These are phyloP conservation scores for Opeltia flavorubescens DNA, from an alignment of 495 filamentous ascomycete species.

Conservation along the genomic window DNA sequence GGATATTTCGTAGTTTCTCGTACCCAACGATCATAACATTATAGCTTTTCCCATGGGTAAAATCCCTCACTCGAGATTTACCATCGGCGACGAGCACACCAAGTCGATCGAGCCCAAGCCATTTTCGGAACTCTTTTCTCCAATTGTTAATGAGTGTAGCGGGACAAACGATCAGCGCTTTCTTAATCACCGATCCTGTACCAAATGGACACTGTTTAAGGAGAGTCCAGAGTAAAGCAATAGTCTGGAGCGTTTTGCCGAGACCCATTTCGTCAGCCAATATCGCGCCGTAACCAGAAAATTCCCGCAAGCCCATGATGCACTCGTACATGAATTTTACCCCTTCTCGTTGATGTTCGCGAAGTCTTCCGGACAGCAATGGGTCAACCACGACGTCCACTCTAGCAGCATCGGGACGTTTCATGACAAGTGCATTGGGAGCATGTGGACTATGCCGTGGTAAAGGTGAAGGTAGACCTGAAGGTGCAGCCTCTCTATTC, in stretches of 20 bases:
- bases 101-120: conserved; percentile 65
- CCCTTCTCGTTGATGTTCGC: conserved; percentile 64
- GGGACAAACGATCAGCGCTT: conserved; percentile 70
- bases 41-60: conserved; percentile 62
- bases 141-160: conserved; percentile 71
- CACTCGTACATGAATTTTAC: conserved; percentile 73
- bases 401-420: conserved; percentile 50
- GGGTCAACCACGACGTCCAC: conserved; percentile 78
- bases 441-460: conserved; percentile 55
- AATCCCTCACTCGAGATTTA: conserved; percentile 53
- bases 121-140: conserved; percentile 67
- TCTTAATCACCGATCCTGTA: conserved; percentile 49
- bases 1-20: conserved; percentile 58
- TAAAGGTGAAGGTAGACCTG: conserved; percentile 27
- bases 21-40: conserved; percentile 75
- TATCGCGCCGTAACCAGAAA: conserved; percentile 61
- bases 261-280: conserved; percentile 76
- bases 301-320: conserved; percentile 64
- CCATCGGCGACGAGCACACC: conserved; percentile 63
- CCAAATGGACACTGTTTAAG: conserved; percentile 68
- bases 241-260: conserved; percentile 70
- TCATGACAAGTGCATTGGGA: conserved; percentile 56
- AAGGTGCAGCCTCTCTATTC: conserved; percentile 13
- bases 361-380: conserved; percentile 47
- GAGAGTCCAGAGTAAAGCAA: conserved; percentile 65